Percentiles rank a stretch among this genome's conserved stretches.
Conservation (phyloP, 768 basidiomycete genomes). For the Daedaleopsis nitida region DNA sequence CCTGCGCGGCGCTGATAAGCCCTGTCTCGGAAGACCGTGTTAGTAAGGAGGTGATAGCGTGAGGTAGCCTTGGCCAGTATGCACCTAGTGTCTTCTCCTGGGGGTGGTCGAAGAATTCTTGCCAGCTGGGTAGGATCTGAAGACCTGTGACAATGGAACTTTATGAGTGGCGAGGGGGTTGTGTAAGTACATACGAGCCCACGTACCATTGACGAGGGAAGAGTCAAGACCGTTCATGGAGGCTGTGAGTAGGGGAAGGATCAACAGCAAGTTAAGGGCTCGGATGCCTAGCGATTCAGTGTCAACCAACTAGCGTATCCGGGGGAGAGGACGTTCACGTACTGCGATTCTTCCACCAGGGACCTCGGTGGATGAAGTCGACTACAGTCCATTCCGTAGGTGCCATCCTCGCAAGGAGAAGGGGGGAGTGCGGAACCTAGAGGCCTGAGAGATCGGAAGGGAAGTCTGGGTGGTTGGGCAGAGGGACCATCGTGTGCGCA, state of each 20-base stretch:
- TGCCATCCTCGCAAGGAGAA: conserved; percentile 23
- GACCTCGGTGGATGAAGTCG: conserved; percentile 59
- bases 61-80: background rate
- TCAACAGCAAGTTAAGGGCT: conserved; percentile 56
- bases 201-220: conserved; percentile 59
- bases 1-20: conserved; percentile 65
- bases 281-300: conserved; percentile 49
- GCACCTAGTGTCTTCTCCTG: conserved; percentile 52
- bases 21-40: conserved; percentile 38
- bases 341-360: conserved; percentile 68
- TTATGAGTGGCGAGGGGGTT: no score
- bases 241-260: conserved; percentile 66
- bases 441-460: background rate
- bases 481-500: conserved; percentile 6
- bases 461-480: background rate
- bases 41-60: background rate
- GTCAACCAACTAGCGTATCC: background rate
- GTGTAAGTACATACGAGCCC: background rate
- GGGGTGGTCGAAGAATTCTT: conserved; percentile 55
- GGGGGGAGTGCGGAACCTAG: background rate
- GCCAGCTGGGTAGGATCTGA: conserved; percentile 69
- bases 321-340: conserved; percentile 14
- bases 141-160: conserved; percentile 48
- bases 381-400: conserved; percentile 55
- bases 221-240: conserved; percentile 69